Evolutionary conservation across 2,329 filamentous ascomycete genomes (phyloP).

Genomic region (Aureobasidium sp.): DNA sequence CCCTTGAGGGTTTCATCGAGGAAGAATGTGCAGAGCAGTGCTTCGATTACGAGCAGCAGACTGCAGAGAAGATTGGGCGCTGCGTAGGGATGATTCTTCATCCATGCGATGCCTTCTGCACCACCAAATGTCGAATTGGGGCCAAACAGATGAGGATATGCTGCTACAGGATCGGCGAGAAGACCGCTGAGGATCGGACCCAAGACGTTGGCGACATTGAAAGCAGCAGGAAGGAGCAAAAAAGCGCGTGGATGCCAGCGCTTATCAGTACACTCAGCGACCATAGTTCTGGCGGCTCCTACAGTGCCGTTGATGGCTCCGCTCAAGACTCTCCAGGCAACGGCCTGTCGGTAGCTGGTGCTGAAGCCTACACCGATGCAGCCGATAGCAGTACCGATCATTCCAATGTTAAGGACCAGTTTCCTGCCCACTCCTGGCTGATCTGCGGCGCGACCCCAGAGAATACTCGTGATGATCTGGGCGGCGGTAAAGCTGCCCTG

Average conservation of each 20-base stretch:
- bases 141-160: constrained; percentile 50
- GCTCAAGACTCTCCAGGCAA: constrained; percentile 32
- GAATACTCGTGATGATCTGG: constrained; percentile 34
- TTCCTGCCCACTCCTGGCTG: constrained; percentile 38
- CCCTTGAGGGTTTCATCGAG: constrained; percentile 46
- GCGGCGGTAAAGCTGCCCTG: constrained; percentile 36
- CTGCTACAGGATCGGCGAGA: constrained; percentile 52
- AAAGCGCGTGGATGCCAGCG: constrained; percentile 35
- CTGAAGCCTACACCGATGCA: constrained; percentile 35
- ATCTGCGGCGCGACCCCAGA: constrained; percentile 36
- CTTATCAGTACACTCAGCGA: constrained; percentile 33
- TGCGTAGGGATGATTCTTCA: constrained; percentile 54
- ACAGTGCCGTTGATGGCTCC: constrained; percentile 36
- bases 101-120: constrained; percentile 49
- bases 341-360: constrained; percentile 32
- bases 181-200: constrained; percentile 51
- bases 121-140: constrained; percentile 47
- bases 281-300: constrained; percentile 35
- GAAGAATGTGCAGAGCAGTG: constrained; percentile 48
- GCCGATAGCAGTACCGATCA: constrained; percentile 32
- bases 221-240: constrained; percentile 32
- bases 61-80: constrained; percentile 56
- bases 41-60: constrained; percentile 46
- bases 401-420: constrained; percentile 32
- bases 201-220: constrained; percentile 35